Evolutionary conservation across 2,329 filamentous ascomycete genomes (phyloP).

Genomic region (Parastagonospora avenae): DNA sequence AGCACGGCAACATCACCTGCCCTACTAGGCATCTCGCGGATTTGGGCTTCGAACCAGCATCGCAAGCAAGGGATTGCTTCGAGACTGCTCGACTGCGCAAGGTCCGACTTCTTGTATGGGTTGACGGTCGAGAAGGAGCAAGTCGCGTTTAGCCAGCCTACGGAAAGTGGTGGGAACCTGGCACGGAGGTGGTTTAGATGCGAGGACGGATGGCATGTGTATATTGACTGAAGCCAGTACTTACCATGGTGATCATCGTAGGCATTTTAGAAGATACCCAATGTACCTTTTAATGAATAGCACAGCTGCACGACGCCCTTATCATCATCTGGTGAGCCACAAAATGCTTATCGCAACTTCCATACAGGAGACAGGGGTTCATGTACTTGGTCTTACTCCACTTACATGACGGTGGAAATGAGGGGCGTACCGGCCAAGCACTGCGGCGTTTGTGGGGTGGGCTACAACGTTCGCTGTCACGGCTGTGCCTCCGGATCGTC

Average conservation of each 20-base stretch:
- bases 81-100: constrained; percentile 61
- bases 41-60: constrained; percentile 66
- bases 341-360: too few relatives aligned
- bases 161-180: constrained; percentile 62
- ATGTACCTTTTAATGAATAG: too few relatives aligned
- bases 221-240: constrained; percentile 56
- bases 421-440: constrained; percentile 9
- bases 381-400: neutral
- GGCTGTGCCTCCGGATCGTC: constrained; percentile 27
- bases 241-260: neutral
- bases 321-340: too few relatives aligned
- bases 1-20: constrained; percentile 52
- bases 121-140: constrained; percentile 60
- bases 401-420: neutral
- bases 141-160: constrained; percentile 71
- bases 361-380: too few relatives aligned
- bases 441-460: constrained; percentile 21
- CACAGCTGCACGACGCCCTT: too few relatives aligned
- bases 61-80: constrained; percentile 63
- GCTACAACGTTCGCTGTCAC: constrained; percentile 20
- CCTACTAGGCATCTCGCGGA: constrained; percentile 66
- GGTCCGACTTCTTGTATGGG: constrained; percentile 61
- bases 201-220: constrained; percentile 64
- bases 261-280: neutral
- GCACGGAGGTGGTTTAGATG: constrained; percentile 63